Percentiles rank a stretch among this genome's conserved stretches.
phyloP scores from a whole-genome alignment of 2,329 filamentous ascomycete genomes.

The Fusarium compactum region DNA sequence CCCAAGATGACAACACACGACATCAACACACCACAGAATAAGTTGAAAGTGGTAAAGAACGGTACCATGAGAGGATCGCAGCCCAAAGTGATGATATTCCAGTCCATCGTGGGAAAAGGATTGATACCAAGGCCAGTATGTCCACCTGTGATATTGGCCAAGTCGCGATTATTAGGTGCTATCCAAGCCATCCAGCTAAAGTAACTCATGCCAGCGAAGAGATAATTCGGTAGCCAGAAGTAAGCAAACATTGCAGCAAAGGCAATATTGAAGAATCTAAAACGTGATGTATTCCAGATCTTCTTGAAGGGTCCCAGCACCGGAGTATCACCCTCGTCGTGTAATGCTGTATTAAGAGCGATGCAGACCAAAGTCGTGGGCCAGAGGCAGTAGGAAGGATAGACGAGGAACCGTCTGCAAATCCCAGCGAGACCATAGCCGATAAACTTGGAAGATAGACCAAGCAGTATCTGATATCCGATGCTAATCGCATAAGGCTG shows the following conservation, averaged over 20 bases:
- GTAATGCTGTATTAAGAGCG: constrained; percentile 63
- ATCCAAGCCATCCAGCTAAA: constrained; percentile 70
- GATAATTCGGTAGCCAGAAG: constrained; percentile 66
- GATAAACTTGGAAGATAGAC: constrained; percentile 65
- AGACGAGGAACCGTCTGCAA: constrained; percentile 63
- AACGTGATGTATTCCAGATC: constrained; percentile 57
- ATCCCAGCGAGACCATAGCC: constrained; percentile 68
- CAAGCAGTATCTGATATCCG: constrained; percentile 63
- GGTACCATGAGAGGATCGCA: constrained; percentile 56
- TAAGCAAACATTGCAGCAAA: constrained; percentile 64
- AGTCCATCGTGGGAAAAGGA: constrained; percentile 58
- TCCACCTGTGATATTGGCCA: constrained; percentile 54
- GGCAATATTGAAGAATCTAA: constrained; percentile 60
- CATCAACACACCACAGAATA: constrained; percentile 49
- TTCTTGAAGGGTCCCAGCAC: constrained; percentile 49
- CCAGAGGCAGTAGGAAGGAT: constrained; percentile 66
- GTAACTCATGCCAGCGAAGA: constrained; percentile 60
- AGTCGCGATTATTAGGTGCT: constrained; percentile 55
- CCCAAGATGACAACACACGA: constrained; percentile 48
- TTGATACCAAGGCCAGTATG: constrained; percentile 57
- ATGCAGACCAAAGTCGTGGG: constrained; percentile 64
- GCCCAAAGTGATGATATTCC: constrained; percentile 53
- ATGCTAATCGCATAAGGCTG: constrained; percentile 62
- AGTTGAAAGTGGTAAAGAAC: constrained; percentile 54
- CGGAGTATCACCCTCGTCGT: constrained; percentile 54